These are phyloP conservation scores for Elsinoe ampelina DNA, from an alignment of 2,329 filamentous ascomycete species.

Conservation along the genomic window DNA sequence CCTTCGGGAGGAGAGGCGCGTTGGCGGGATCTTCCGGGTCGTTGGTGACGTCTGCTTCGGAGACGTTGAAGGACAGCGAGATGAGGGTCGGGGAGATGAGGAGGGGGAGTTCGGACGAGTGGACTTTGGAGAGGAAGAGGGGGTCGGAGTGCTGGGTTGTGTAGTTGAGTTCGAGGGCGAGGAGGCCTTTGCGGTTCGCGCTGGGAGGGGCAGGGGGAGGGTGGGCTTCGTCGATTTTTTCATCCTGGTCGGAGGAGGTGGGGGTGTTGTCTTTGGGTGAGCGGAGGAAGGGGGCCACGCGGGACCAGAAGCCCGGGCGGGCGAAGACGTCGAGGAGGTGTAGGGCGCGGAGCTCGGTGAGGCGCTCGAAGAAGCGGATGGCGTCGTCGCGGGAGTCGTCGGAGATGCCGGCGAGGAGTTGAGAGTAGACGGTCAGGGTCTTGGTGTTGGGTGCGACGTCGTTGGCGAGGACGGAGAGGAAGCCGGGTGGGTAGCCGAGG, in stretches of 20 bases:
- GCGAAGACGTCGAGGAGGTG: constrained; percentile 42
- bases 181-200: constrained; percentile 25
- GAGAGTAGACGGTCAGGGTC: constrained; percentile 37
- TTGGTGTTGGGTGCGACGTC: constrained; percentile 34
- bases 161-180: constrained; percentile 40
- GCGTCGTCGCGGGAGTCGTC: constrained; percentile 32
- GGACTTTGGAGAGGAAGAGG: constrained; percentile 34
- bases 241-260: constrained; percentile 15
- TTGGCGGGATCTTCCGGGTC: constrained; percentile 19
- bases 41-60: constrained; percentile 25
- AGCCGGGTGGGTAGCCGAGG: constrained; percentile 38
- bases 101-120: constrained; percentile 28
- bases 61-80: constrained; percentile 31
- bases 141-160: constrained; percentile 38
- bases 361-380: constrained; percentile 31
- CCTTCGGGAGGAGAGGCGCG: constrained; percentile 12
- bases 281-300: constrained; percentile 24
- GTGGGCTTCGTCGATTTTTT: constrained; percentile 14
- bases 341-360: constrained; percentile 31
- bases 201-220: constrained; percentile 10
- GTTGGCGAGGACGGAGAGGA: constrained; percentile 31
- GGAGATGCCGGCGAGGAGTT: constrained; percentile 38
- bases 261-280: constrained; percentile 24
- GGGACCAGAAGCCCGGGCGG: constrained; percentile 32
- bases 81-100: constrained; percentile 32